Base-by-base conservation (phyloP, 2,329 filamentous ascomycete genomes). In the Colletotrichum paranaense region DNA sequence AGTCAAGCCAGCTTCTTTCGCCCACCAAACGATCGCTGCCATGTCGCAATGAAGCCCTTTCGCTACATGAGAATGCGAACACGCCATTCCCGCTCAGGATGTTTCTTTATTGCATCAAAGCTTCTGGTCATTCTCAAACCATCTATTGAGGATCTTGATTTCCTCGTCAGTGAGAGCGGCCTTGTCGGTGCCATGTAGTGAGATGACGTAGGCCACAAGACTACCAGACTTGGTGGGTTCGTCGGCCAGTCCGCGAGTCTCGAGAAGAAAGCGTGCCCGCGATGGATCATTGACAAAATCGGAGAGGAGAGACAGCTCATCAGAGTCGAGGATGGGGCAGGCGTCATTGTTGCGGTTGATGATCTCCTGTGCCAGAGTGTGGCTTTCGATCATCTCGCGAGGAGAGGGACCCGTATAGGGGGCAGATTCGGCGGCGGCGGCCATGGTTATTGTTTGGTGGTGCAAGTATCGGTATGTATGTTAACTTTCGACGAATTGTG, bases 341-440 rank as follows among this genome's bases (percentile, higher is more conserved):
- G 24, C n/a, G 55, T 74, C 75, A n/a, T 64, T 62, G 68, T 74
- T 68, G 66, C 75, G 74, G 22, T 66, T 68, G 22, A 76, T 75
- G 30, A 75, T 74, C 49, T 76, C 75, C 16, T 62, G 38, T 4
- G 76, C 75, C 9, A 76, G 59, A 14, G 75, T 74, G 57, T 75
- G 75, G 24, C 67, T 62, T 4, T 32, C 66, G 19, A 76, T 57
- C 74, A 77, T 76, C 8, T 71, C 53, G 7, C 32, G 30, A n/a
- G 59, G 68, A 5, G 63, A 67, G 28, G 75, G 75, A 14, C 75
- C 76, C 8, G 67, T 73, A 58, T 75, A 76, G 22, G 60, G 57
- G 55, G 56, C 16, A 19, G 74, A 58, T 16, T 62, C 46, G 16
- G 9, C 26, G 22, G 35, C 24, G 8, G 68, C 6, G 38, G 63